Base-by-base conservation (phyloP, 2,329 filamentous ascomycete genomes). In the Alternaria sp. region DNA sequence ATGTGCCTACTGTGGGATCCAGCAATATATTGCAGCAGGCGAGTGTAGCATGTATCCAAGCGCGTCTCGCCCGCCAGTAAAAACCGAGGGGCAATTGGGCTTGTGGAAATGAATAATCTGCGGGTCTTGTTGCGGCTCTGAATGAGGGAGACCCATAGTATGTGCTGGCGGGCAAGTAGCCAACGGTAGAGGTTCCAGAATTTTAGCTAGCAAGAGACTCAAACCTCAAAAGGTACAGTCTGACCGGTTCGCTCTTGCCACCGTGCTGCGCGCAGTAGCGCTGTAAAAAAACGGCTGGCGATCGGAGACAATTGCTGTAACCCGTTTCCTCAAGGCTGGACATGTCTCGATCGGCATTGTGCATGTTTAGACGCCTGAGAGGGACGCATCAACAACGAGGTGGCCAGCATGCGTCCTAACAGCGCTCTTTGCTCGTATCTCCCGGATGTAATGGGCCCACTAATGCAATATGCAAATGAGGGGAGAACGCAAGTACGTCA, bases 141-240 rank as follows among this genome's bases (percentile, higher is more conserved):
- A 74, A 72, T 64, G 68, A 78, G 68, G 78, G 60, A 79, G 81
- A 78, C 80, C 81, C 81, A 81, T 81, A 80, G 76, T 92, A 93
- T 96, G 93, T 91, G 92, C 86, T 96, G 93, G 92, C 92, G 90
- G 89, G 84, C 85, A 85, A 54, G 53, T 44, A 63, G 54, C 60
- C 63, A 65, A 65, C 63, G 62, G 64, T 66, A 69, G 66, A 72
- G 73, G 76, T 77, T 77, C 76, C 74, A 79, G 71, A 78, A 72
- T 76, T 69, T 71, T 74, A 72, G 74, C 75, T 76, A 73, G 70
- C 65, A 73, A 68, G 60, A 70, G 61, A 65, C 64, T 77, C 71
- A 71, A 72, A 72, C 69, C 70, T 65, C 67, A 75, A 74, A 76
- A 71, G 76, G 72, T 68, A 77, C 72, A 72, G 76, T 71, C 72